Base-by-base conservation (phyloP, 495 filamentous ascomycete genomes). In the Hypoxylon intermedium region DNA sequence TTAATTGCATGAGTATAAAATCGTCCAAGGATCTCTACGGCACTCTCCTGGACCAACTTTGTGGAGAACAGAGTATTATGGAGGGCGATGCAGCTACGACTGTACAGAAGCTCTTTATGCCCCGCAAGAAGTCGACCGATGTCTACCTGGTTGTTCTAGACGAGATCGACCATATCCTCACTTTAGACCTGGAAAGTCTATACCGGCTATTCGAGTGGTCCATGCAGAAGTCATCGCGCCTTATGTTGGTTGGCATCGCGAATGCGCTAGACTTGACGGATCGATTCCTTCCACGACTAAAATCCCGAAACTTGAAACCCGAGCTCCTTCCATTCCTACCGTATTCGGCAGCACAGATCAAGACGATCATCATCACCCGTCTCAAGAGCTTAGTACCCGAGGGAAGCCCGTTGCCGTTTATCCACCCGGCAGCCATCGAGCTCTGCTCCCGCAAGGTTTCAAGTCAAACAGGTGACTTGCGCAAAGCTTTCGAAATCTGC, bases 1-100 rank as follows among this genome's bases (percentile, higher is more conserved):
- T 99, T 77, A 99, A 99, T 65, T 99, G 94, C 73, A 96, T 96
- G 85, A 94, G 91, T 72, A 88, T 96, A 72, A 93, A 94, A 63
- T 85, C 82, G 50, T 86, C 91, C 5, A 83, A 84, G 53, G 92
- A 95, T 65, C 82, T 98, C 16, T 95, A 92, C 69, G 79, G 82
- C 58, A 91, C 83, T 31, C 76, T 98, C 21, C 68, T 91, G 26
- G 83, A 84, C 34, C 77, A 77, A 53, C 56, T 81, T 11, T 70
- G 64, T 26, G 68, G 72, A 16, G 72, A 78, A 15, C 45, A 63
- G 15, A 71, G 69, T n/a, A 58, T 78, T 42, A 58, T 53, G 5
- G 77, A 83, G 49, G 73, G 78, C 44, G 82, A 89, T 16, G 82
- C 84, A 36, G 75, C 82, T 15, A 80, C 83, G 50, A 77, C 79